Percentiles rank a stretch among this genome's conserved stretches.
These are phyloP conservation scores for Saccharomycopsis capsularis DNA, from an alignment of 805 yeast genomes.

Conservation along the genomic window DNA sequence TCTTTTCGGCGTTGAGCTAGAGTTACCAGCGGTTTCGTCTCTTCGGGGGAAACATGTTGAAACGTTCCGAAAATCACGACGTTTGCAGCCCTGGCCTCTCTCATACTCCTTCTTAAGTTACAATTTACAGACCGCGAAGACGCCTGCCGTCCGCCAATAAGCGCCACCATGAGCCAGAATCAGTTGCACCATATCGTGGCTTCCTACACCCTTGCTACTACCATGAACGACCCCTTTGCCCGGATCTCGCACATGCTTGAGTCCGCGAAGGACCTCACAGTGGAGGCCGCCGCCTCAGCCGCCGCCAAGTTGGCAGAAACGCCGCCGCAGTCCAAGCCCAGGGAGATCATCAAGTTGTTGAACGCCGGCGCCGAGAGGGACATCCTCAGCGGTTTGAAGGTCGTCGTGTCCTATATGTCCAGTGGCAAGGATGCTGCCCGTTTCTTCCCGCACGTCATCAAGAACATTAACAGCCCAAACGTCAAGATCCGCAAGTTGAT, in stretches of 20 bases:
- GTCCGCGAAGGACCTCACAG: conserved; percentile 69
- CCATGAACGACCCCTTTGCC: conserved; percentile 53
- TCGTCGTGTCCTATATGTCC: conserved; percentile 41
- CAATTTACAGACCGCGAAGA: too few relatives aligned
- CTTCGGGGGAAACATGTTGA: too few relatives aligned
- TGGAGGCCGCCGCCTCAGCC: conserved; percentile 80
- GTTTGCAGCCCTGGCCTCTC: too few relatives aligned
- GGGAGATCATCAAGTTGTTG: conserved; percentile 58
- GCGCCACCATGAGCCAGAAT: too few relatives aligned
- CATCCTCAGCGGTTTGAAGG: conserved; percentile 50
- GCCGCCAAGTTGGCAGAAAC: conserved; percentile 59
- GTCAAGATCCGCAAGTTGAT: conserved; percentile 62
- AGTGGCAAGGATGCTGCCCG: conserved; percentile 37
- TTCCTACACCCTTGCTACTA: too few relatives aligned
- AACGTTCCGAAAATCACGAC: too few relatives aligned
- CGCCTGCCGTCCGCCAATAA: too few relatives aligned
- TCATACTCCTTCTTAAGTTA: too few relatives aligned
- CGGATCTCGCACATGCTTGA: conserved; percentile 67
- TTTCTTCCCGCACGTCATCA: conserved; percentile 80
- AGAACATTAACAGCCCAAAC: conserved; percentile 61
- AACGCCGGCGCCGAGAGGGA: conserved; percentile 66
- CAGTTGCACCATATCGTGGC: too few relatives aligned
- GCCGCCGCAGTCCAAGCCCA: conserved; percentile 48
- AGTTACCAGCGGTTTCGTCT: too few relatives aligned
- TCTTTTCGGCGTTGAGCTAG: too few relatives aligned